A percentile compares a stretch with the other conserved stretches of the same genome.
Evolutionary conservation across 306 rosid genomes (phyloP).

Genomic region (Carpinus viminea): DNA sequence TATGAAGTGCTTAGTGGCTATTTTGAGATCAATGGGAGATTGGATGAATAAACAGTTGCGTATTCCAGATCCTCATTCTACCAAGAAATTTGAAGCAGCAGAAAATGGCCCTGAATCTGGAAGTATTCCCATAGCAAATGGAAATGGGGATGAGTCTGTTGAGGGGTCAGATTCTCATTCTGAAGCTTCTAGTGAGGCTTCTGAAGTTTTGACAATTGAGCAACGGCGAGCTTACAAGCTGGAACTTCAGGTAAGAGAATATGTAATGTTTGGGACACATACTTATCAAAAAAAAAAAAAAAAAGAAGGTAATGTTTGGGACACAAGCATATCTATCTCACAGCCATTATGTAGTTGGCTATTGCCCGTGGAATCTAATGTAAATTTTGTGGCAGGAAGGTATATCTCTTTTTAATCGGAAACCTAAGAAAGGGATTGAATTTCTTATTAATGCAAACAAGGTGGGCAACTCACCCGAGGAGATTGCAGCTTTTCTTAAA

Average conservation of each 20-base stretch:
- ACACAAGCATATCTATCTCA: constrained; percentile 22
- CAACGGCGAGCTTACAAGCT: constrained; percentile 98
- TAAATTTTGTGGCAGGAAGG: constrained; percentile 95
- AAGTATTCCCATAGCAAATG: constrained; percentile 61
- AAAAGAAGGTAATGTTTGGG: constrained; percentile 19
- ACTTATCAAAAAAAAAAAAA: no score
- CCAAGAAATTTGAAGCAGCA: constrained; percentile 59
- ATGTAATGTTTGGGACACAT: constrained; percentile 19
- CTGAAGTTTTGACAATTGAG: constrained; percentile 84
- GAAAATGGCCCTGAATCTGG: constrained; percentile 55
- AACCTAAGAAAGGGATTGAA: constrained; percentile 95
- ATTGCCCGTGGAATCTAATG: constrained; percentile 42
- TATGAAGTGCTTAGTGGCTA: constrained; percentile 85
- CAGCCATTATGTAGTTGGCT: constrained; percentile 19
- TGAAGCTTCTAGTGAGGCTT: constrained; percentile 73
- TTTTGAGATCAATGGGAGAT: constrained; percentile 84
- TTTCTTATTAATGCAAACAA: constrained; percentile 95
- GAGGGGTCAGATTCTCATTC: constrained; percentile 84
- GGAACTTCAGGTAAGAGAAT: constrained; percentile 85
- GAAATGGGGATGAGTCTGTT: constrained; percentile 69
- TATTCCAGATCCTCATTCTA: constrained; percentile 77
- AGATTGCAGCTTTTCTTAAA: constrained; percentile 90
- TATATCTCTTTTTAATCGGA: constrained; percentile 94
- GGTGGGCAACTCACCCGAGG: constrained; percentile 93
- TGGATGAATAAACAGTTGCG: constrained; percentile 96